Evolutionary conservation across 257 asterid genomes (phyloP), one percentile per base, ranked within the genome.

Genomic region (Catharanthus roseus): DNA sequence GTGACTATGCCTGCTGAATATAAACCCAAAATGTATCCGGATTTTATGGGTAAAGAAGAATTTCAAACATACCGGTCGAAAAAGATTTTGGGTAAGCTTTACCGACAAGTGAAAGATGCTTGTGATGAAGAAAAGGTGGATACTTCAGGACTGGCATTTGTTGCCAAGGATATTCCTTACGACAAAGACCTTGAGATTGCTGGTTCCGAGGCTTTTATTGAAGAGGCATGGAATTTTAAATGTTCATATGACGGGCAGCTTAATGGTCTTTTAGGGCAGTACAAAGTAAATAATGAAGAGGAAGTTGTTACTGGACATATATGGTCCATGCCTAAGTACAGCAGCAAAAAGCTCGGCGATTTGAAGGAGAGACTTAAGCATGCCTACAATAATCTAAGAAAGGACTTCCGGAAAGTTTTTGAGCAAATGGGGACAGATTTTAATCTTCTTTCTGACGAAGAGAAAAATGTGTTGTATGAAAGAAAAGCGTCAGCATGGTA

Each of bases 401-500:
- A 86, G 82, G 97, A 89, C 49, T 95, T 84, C 74, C 74, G 99
- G 69, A 85, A 79, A 69, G 86, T 88, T 21, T 95, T 95, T 26
- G 97, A 95, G 74, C 71, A 70, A 34, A 71, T 87, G 85, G 89
- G 50, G 36, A 80, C 86, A 2, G 86, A 55, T n/a, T 85, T 85
- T 54, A 82, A 85, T 66, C 71, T 72, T 50, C 91, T 88, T 19
- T 72, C 89, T 2, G 90, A 85, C 18, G 79, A 86, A 5, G 90
- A 87, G 81, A 89, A 85, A 79, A 87, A 82, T 61, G 45, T 3
- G 24, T 45, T 74, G 39, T 95, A 88, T 38, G 99, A 95, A 72
- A 82, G 64, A 28, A 95, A 95, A 85, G 97, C 97, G 26, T 95
- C 96, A 0, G 99, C 97, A 6, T 95, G 99, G 99, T 91, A 95